A percentile compares a stretch with the other conserved stretches of the same genome.
These are phyloP conservation scores for Blastobotrys malaysiensis DNA, from an alignment of 1,139 yeast genomes.

Conservation along the genomic window DNA sequence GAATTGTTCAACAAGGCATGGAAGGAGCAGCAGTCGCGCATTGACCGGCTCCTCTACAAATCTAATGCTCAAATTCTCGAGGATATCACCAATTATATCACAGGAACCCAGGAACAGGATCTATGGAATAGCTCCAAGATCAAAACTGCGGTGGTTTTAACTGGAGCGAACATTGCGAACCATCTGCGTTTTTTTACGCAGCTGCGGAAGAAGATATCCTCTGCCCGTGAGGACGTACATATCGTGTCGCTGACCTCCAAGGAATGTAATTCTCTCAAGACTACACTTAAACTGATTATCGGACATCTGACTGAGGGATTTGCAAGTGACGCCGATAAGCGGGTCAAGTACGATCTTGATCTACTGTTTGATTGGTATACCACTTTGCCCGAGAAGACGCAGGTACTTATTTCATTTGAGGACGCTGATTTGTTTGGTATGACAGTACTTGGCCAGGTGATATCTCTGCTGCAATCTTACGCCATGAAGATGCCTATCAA, in stretches of 20 bases:
- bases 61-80: conserved; percentile 23
- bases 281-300: conserved; percentile 36
- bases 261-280: conserved; percentile 34
- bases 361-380: conserved; percentile 46
- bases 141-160: conserved; percentile 28
- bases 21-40: conserved; percentile 20
- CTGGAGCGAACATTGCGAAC: conserved; percentile 35
- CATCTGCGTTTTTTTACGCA: conserved; percentile 30
- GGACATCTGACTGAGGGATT: conserved; percentile 27
- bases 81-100: conserved; percentile 1
- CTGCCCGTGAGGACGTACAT: conserved; percentile 15
- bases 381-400: conserved; percentile 23
- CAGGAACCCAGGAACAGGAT: not conserved
- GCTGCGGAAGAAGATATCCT: conserved; percentile 19
- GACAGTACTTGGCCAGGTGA: conserved; percentile 46
- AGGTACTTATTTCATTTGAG: conserved; percentile 49
- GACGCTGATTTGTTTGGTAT: conserved; percentile 58
- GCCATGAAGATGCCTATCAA: conserved; percentile 38
- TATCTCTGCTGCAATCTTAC: conserved; percentile 43
- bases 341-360: conserved; percentile 49
- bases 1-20: conserved; percentile 31
- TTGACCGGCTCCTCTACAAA: conserved; percentile 20
- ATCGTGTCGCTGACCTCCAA: conserved; percentile 30
- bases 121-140: conserved; percentile 19
- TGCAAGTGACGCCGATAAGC: conserved; percentile 27